Conservation (phyloP, 2,329 filamentous ascomycete species). For the Ophiostoma novo-ulmi region DNA sequence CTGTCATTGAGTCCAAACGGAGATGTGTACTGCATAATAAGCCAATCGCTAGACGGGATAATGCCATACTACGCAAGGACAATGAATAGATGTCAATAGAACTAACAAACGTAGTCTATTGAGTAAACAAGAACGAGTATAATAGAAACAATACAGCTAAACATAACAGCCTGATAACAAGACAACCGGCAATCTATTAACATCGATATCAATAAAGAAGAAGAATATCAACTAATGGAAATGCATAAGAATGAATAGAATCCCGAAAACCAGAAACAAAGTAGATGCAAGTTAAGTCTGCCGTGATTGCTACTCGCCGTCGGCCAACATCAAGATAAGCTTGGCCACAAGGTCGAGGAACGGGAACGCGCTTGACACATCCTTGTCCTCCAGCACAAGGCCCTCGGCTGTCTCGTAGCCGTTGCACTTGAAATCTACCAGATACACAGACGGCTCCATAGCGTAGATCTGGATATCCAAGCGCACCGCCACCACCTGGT, state of each 20-base stretch:
- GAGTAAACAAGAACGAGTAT: not conserved
- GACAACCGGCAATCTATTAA: not conserved
- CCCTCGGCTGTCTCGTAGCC: constrained; percentile 82
- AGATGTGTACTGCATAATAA: too few relatives aligned
- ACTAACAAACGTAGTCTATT: not conserved
- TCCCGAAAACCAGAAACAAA: not conserved
- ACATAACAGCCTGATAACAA: not conserved
- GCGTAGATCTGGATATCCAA: constrained; percentile 95
- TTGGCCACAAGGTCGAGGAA: constrained; percentile 91
- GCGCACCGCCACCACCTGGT: constrained; percentile 81
- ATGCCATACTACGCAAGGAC: not conserved
- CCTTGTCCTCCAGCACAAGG: constrained; percentile 78
- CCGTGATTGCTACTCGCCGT: constrained; percentile 54
- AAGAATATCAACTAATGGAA: not conserved
- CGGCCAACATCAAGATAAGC: constrained; percentile 87
- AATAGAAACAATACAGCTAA: not conserved
- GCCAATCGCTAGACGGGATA: too few relatives aligned
- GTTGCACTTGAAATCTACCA: constrained; percentile 98
- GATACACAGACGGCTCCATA: constrained; percentile 85
- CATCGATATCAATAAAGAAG: not conserved
- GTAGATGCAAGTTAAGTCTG: not conserved
- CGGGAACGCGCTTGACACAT: constrained; percentile 89
- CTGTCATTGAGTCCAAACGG: too few relatives aligned
- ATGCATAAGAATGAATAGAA: not conserved
- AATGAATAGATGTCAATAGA: not conserved